Base-by-base conservation (phyloP, 2,329 filamentous ascomycete species). In the Ophiostoma ulmi region DNA sequence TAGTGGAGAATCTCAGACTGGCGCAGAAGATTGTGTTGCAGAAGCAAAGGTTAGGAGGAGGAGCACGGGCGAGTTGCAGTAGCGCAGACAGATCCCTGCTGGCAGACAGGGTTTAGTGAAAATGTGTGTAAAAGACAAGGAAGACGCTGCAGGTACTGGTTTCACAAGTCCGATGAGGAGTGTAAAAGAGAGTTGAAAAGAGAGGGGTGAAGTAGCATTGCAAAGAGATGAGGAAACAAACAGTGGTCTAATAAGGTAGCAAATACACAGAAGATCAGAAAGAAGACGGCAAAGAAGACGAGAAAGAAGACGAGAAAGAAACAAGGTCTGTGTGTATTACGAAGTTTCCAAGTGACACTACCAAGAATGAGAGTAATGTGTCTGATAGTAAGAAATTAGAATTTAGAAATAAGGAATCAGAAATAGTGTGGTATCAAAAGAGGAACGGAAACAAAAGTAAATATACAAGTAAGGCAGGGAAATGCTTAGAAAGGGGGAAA, bases 121-220 rank as follows among this genome's bases (percentile, higher is more conserved):
- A 17, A 17, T 17, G 44, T 20, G 22, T 58, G n/a, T 22, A 58
- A 58, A 36, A 35, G 58, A 63, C 58, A 63, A 26, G 58, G 58
- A 64, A 64, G 61, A 64, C 61, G 61, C 61, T 38, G 61, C 61
- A 64, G 35, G 31, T 38, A 38, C 61, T 64, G 61, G 61, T 64
- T 64, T 64, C 61, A 64, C 61, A 36, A 63, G 26, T 26, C 26
- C 58, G 58, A 31, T 58, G 58, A 35, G 58, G 58, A 63, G 58
- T 11, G 22, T 17, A 31, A 63, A 63, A 63, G 26, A 63, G 11
- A 58, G 52, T 26, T 22, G n/a, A 55, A 1, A 20, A 55, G 48
- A 55, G 48, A 26, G 52, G 22, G 52, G 22, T 36, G 26, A 63
- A 22, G 58, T 63, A 35, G 26, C 8, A 35, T 35, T 63, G 58